Percentiles rank a stretch among this genome's conserved stretches.
phyloP scores from a whole-genome alignment of 257 asterid species.

The Solanum medicagineum region DNA sequence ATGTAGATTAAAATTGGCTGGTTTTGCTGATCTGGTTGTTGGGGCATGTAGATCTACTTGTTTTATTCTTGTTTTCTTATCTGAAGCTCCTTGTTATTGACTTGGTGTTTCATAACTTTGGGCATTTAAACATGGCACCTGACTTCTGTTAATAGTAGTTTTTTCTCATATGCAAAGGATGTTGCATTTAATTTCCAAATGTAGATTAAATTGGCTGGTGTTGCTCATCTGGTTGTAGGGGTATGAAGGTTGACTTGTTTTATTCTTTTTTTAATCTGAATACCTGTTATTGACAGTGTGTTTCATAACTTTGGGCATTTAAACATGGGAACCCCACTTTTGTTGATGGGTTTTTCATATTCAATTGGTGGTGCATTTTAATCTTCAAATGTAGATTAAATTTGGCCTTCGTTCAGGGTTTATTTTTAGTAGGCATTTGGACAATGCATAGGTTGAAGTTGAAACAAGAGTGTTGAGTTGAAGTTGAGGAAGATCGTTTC shows the following conservation, averaged over 20 bases:
- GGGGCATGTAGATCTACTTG: constrained; percentile 48
- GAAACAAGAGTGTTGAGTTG: neutral
- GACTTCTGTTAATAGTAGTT: neutral
- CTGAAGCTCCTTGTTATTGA: neutral
- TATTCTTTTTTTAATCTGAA: neutral
- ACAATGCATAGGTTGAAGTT: neutral
- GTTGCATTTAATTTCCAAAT: neutral
- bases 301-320: neutral
- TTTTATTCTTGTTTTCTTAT: neutral
- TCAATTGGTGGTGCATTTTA: neutral
- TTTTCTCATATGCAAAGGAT: neutral
- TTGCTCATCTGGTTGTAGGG: constrained; percentile 81
- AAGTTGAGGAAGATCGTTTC: neutral
- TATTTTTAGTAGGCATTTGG: neutral
- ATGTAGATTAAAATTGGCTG: constrained; percentile 7
- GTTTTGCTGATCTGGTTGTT: constrained; percentile 71
- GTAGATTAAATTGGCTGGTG: constrained; percentile 20
- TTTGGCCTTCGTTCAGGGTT: neutral
- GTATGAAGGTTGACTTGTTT: constrained; percentile 25
- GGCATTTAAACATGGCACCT: neutral
- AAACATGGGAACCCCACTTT: neutral
- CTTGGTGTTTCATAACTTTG: neutral
- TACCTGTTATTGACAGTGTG: neutral
- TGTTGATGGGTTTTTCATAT: neutral
- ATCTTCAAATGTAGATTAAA: neutral